Evolutionary conservation across 305 asterid genomes (phyloP), one percentile per base, ranked within the genome.

Genomic region (Fraxinus greggii): DNA sequence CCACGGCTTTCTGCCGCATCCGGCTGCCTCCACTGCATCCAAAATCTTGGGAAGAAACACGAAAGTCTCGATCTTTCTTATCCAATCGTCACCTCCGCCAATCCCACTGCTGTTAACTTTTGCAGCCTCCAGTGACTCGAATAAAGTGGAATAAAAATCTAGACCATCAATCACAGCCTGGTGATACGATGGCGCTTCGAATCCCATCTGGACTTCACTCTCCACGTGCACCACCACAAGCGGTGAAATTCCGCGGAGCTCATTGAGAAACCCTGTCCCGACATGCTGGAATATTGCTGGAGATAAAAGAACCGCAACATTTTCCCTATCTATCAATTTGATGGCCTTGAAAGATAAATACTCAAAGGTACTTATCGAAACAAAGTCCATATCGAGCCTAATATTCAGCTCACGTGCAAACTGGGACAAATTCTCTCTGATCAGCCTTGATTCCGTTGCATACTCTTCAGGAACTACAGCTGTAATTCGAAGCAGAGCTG

Each of bases 201-300:
- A 86, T n/a, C 90, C 94, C 80, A 87, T 78, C 75, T 87, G 82
- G 54, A 93, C 98, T 70, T 94, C 99, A 36, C 82, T 82, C 79
- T 92, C 99, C 85, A 93, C 93, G 86, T 91, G 93, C 83, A 96
- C 98, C 86, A 96, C 98, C 90, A 94, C 93, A 80, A 91, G 88
- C 21, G 97, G 98, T 10, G 91, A 82, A 13, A 90, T 56, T 2
- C 91, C 89, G 75, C 97, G 93, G 78, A 96, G 91, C 40, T 91
- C 97, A 79, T 80, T 90, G 45, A 96, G 78, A 84, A 96, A 96
- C 7, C 95, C 93, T 3, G 90, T 38, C 1, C 97, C 98, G 5
- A 90, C 90, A 0, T 87, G 90, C 31, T 92, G 92, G 89, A 93
- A 96, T 61, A 94, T 91, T 3, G 87, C 82, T n/a, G 97, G 95